Evolutionary conservation across 768 basidiomycete genomes (phyloP).

Genomic region (Leucocoprinus birnbaumii): DNA sequence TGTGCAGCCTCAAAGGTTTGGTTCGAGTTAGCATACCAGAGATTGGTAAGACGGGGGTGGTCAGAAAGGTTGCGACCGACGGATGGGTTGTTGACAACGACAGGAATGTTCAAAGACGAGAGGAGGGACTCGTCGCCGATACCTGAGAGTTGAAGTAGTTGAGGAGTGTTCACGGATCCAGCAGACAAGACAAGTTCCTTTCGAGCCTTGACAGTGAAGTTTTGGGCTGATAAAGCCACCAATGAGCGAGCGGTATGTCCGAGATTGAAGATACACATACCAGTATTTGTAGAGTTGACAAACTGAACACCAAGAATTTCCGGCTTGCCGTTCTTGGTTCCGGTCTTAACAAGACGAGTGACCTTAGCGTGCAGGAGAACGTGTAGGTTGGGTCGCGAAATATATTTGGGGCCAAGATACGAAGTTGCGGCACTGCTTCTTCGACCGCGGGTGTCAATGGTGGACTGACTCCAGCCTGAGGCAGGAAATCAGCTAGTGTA

Average conservation of each 20-base stretch:
- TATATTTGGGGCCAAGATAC: slow-evolving; percentile 25
- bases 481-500: not conserved
- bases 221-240: slow-evolving; percentile 11
- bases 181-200: slow-evolving; percentile 16
- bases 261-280: too few relatives aligned
- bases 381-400: slow-evolving; percentile 24
- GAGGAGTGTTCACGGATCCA: slow-evolving; percentile 19
- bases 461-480: slow-evolving; percentile 11
- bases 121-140: slow-evolving; percentile 17
- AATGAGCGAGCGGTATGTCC: too few relatives aligned
- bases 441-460: not conserved
- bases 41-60: slow-evolving; percentile 10
- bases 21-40: slow-evolving; percentile 1
- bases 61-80: slow-evolving; percentile 21
- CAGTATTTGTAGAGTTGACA: not conserved
- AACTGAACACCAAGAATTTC: slow-evolving; percentile 19
- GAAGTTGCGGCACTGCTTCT: slow-evolving; percentile 26
- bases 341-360: slow-evolving; percentile 20
- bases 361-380: slow-evolving; percentile 24
- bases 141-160: slow-evolving; percentile 21
- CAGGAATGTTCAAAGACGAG: slow-evolving; percentile 12
- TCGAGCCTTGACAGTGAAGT: slow-evolving; percentile 6
- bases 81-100: slow-evolving; percentile 15
- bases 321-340: slow-evolving; percentile 25
- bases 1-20: not conserved